Percentiles rank a stretch among this genome's conserved stretches.
Evolutionary conservation across 2,329 filamentous ascomycete genomes (phyloP).

Genomic region (Ascochyta viciae-villosae): DNA sequence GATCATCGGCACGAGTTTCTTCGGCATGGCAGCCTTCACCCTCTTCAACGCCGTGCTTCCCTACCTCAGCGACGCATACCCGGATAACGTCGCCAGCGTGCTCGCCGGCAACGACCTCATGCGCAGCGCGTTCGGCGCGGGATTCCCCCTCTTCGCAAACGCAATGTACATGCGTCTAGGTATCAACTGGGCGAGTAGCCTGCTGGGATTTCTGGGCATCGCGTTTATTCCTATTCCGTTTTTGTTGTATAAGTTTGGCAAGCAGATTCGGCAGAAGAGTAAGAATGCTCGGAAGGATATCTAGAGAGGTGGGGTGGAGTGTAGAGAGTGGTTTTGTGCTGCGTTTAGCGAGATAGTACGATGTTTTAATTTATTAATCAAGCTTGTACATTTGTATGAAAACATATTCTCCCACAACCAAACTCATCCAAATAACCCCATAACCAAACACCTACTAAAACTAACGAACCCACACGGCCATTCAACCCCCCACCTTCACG

Average conservation of each 20-base stretch:
- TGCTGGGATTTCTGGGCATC: slow-evolving; percentile 51
- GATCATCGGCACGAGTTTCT: slow-evolving; percentile 49
- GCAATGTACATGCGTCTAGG: slow-evolving; percentile 44
- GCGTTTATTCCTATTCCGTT: slow-evolving; percentile 57
- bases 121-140: slow-evolving; percentile 51
- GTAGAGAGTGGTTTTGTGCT: not conserved
- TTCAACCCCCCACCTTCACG: too few relatives aligned
- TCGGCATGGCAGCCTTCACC: slow-evolving; percentile 47
- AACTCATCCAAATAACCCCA: too few relatives aligned
- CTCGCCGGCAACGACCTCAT: slow-evolving; percentile 57
- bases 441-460: too few relatives aligned
- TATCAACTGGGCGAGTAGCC: slow-evolving; percentile 52
- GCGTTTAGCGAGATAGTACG: not conserved
- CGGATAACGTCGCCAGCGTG: slow-evolving; percentile 52
- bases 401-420: too few relatives aligned
- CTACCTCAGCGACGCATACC: slow-evolving; percentile 54
- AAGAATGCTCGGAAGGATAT: slow-evolving; percentile 53
- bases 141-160: slow-evolving; percentile 49
- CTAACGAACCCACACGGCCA: too few relatives aligned
- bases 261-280: slow-evolving; percentile 50
- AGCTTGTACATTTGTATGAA: too few relatives aligned
- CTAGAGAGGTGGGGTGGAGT: slow-evolving; percentile 13
- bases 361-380: not conserved
- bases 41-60: slow-evolving; percentile 58
- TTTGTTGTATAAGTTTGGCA: slow-evolving; percentile 52